phyloP scores from a whole-genome alignment of 768 basidiomycete species.

The Trametes meyenii region DNA sequence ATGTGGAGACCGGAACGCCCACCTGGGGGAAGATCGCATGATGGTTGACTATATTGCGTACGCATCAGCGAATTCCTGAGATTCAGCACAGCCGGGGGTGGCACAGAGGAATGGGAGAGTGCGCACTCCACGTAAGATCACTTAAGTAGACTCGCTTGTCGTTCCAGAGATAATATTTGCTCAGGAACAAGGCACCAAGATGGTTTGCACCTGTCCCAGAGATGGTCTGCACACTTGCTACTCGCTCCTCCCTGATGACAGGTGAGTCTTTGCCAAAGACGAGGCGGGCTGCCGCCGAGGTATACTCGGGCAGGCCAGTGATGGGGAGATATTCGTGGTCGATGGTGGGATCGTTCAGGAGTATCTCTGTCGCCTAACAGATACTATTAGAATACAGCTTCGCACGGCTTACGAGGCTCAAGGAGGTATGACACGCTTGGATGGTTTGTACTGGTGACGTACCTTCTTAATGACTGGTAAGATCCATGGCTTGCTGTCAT shows the following conservation, averaged over 20 bases:
- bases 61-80: no score
- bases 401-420: background rate
- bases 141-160: constrained; percentile 80
- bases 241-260: constrained; percentile 71
- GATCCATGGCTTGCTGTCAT: constrained; percentile 87
- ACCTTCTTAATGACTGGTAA: constrained; percentile 91
- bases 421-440: no score
- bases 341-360: constrained; percentile 68
- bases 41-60: constrained; percentile 71
- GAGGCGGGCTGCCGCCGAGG: constrained; percentile 76
- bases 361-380: constrained; percentile 67
- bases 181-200: constrained; percentile 85
- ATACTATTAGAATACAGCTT: background rate
- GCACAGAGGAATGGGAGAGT: constrained; percentile 1
- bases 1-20: constrained; percentile 82
- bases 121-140: constrained; percentile 92
- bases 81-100: no score
- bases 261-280: constrained; percentile 74
- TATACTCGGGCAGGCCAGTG: constrained; percentile 84
- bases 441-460: constrained; percentile 26
- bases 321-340: constrained; percentile 96
- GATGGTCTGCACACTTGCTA: constrained; percentile 86
- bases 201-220: constrained; percentile 97
- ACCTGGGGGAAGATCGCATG: constrained; percentile 89
- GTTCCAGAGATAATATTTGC: constrained; percentile 66